Base-by-base conservation (phyloP, 2,329 filamentous ascomycete genomes). In the Dactylonectria estremocensis region DNA sequence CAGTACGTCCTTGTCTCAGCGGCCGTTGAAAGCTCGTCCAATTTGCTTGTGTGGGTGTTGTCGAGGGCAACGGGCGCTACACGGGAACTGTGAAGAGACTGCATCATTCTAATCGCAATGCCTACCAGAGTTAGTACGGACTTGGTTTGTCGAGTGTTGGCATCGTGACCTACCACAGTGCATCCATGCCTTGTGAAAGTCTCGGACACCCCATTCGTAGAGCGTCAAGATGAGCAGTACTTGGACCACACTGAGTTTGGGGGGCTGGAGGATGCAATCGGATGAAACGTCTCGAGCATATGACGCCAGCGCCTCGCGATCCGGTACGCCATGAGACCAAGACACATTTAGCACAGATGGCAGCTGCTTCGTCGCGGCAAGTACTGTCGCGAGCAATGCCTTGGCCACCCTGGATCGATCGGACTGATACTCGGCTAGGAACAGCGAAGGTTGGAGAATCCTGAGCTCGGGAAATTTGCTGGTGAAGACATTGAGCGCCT, bases 111-210 rank as follows among this genome's bases (percentile, higher is more conserved):
- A 18, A 75, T 74, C 0, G 72, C 72, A 28, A 74, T 74, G 3
- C 72, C 72, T 74, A 4, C 4, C 7, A n/a, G 4, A 28, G 9
- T 3, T 5, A 2, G 37, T 0, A 0, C 74, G 16, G 72, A 67
- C 18, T 1, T 2, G 0, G 11, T 14, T 11, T 9, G 0, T 2
- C 3, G 0, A 11, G 1, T 1, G 1, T 0, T 7, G 9, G 14
- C 0, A 2, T 0, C 1, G 6, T 3, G 22, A 57, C 68, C 14
- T 52, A 72, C 72, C 72, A 3, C 72, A 82, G 43, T 82, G 80
- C 66, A 84, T 80, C 82, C 83, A 85, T 0, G 83, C 82, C 45
- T 80, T 82, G 56, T 84, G 81, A 14, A 82, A 82, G 28, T 83
- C 77, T 8, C 83, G 76, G 1, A 77, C 77, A 0, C 82, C 82